These are phyloP conservation scores for Eragrostis tef DNA, from an alignment of 202 grass and related monocot genomes.

Conservation along the genomic window DNA sequence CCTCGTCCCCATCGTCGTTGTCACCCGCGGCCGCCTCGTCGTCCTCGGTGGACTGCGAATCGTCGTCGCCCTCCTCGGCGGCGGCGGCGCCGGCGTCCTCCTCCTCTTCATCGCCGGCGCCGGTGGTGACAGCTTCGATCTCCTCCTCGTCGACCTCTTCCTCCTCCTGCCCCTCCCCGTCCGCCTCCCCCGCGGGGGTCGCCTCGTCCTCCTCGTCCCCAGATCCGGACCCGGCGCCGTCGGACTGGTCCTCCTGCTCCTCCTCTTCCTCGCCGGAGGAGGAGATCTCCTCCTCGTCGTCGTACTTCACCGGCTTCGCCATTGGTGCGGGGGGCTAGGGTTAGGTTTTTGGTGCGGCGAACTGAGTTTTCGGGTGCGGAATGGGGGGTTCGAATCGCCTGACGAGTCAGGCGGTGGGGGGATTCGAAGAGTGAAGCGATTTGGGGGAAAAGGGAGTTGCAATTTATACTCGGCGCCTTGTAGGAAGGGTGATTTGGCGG, in stretches of 20 bases:
- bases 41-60: slow-evolving; percentile 75
- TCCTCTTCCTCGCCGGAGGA: slow-evolving; percentile 63
- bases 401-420: slow-evolving; percentile 28
- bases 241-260: slow-evolving; percentile 31
- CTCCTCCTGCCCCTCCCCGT: slow-evolving; percentile 45
- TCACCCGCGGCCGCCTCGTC: slow-evolving; percentile 47
- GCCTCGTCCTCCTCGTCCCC: slow-evolving; percentile 49
- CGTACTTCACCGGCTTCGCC: slow-evolving; percentile 70
- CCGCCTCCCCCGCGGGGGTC: slow-evolving; percentile 41
- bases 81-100: slow-evolving; percentile 45
- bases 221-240: slow-evolving; percentile 52
- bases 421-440: slow-evolving; percentile 7
- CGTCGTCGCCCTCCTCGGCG: slow-evolving; percentile 43
- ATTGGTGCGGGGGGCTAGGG: slow-evolving; percentile 47
- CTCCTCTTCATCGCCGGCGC: slow-evolving; percentile 58
- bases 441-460: neutral
- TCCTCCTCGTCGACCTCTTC: slow-evolving; percentile 85
- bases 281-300: slow-evolving; percentile 62
- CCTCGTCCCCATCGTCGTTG: slow-evolving; percentile 27
- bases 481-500: neutral
- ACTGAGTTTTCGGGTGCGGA: slow-evolving; percentile 26
- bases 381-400: neutral
- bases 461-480: slow-evolving; percentile 2
- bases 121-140: slow-evolving; percentile 78
- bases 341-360: slow-evolving; percentile 43